Evolutionary conservation across 2,329 filamentous ascomycete genomes (phyloP).

Genomic region (Cercospora nicotianae): DNA sequence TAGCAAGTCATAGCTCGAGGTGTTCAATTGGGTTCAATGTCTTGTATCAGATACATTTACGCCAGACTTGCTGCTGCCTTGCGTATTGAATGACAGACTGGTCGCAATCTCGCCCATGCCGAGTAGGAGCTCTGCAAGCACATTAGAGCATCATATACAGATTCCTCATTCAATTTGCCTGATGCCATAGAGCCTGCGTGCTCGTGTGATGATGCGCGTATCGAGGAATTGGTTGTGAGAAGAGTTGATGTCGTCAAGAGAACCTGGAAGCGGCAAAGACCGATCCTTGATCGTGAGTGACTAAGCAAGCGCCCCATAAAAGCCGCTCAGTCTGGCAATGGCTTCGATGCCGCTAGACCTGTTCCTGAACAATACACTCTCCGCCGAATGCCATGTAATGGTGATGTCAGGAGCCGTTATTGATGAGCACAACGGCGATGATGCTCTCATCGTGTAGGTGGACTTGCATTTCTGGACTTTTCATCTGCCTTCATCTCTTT

Average conservation of each 20-base stretch:
- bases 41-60: no score
- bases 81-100: not conserved
- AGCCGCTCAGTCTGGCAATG: not conserved
- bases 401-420: slow-evolving; percentile 17
- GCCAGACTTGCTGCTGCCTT: not conserved
- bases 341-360: slow-evolving; percentile 7
- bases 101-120: not conserved
- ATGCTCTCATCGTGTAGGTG: slow-evolving; percentile 7
- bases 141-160: no score
- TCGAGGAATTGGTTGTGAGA: not conserved
- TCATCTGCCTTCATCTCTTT: not conserved
- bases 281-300: not conserved
- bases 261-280: not conserved
- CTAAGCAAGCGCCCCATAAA: not conserved
- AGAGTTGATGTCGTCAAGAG: slow-evolving; percentile 10
- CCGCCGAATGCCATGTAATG: slow-evolving; percentile 11
- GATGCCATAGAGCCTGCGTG: not conserved
- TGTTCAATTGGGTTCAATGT: not conserved
- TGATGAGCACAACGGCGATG: slow-evolving; percentile 4
- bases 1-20: not conserved
- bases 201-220: not conserved
- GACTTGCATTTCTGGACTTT: not conserved
- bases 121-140: not conserved
- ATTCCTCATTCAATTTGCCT: no score
- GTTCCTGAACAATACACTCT: slow-evolving; percentile 8